Evolutionary conservation across 2,329 filamentous ascomycete genomes (phyloP).

Genomic region (Penicillium sp.): DNA sequence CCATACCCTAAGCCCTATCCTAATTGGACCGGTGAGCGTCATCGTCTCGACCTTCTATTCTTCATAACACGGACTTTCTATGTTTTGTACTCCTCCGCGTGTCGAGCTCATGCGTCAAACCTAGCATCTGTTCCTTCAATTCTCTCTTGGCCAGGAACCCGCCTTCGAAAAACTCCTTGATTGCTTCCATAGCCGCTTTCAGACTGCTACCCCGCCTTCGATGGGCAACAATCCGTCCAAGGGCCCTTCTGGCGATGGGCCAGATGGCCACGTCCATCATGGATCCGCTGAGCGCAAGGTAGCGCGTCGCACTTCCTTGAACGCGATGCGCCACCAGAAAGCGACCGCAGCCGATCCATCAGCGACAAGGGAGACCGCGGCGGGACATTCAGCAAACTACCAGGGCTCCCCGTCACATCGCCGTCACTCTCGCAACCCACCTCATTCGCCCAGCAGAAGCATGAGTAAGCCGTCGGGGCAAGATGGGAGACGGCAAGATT

Average conservation of each 20-base stretch:
- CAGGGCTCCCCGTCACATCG: conserved; percentile 37
- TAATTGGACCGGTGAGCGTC: conserved; percentile 15
- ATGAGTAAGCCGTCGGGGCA: conserved; percentile 20
- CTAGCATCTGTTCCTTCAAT: conserved; percentile 12
- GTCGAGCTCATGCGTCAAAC: conserved; percentile 21
- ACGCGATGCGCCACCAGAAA: conserved; percentile 35
- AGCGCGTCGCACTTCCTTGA: conserved; percentile 37
- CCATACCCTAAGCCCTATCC: conserved; percentile 21
- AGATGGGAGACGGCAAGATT: conserved; percentile 19
- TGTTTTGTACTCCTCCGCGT: conserved; percentile 4
- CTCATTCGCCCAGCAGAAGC: conserved; percentile 26
- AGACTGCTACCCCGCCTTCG: conserved; percentile 23
- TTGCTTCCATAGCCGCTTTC: neutral
- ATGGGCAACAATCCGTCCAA: conserved; percentile 49
- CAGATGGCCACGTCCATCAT: conserved; percentile 23
- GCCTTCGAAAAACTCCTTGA: conserved; percentile 6
- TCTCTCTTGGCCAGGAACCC: neutral
- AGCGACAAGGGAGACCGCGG: conserved; percentile 39
- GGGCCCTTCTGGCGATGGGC: conserved; percentile 29
- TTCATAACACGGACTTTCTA: conserved; percentile 8
- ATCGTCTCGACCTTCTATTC: conserved; percentile 13
- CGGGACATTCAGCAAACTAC: conserved; percentile 34
- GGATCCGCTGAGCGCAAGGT: conserved; percentile 34
- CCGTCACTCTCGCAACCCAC: conserved; percentile 34
- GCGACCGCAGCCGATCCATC: conserved; percentile 40